Percentiles rank a stretch among this genome's conserved stretches.
Conservation (phyloP, 371 early-diverging fungal genomes). For the Conidiobolus incongruus region DNA sequence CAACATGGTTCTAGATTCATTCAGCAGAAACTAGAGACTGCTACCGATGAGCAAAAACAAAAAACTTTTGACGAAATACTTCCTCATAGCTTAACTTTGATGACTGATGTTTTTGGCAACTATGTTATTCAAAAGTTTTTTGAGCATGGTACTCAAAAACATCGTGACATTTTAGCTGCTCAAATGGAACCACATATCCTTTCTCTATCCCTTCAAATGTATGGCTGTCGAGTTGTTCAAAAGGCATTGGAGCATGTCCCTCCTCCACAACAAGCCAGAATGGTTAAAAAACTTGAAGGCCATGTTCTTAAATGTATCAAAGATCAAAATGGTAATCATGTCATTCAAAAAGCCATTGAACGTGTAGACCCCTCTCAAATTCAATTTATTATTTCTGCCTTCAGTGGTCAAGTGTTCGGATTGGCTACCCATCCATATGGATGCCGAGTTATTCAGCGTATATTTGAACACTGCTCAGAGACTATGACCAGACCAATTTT, state of each 20-base stretch:
- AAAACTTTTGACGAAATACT: constrained; percentile 92
- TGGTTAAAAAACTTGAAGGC: constrained; percentile 84
- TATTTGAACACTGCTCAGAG: constrained; percentile 97
- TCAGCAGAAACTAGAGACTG: constrained; percentile 94
- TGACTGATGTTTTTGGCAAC: constrained; percentile 99
- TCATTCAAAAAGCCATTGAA: constrained; percentile 99
- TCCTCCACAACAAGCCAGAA: constrained; percentile 64
- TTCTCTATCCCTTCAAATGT: constrained; percentile 93
- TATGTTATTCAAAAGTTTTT: constrained; percentile 99
- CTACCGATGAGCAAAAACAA: constrained; percentile 79
- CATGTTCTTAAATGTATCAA: constrained; percentile 93
- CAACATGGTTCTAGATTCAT: constrained; percentile 99
- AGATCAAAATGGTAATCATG: constrained; percentile 99
- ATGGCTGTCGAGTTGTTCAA: constrained; percentile 99
- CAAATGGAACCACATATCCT: constrained; percentile 91
- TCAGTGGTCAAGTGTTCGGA: constrained; percentile 87
- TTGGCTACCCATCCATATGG: constrained; percentile 99
- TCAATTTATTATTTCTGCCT: constrained; percentile 89
- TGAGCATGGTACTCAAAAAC: constrained; percentile 72
- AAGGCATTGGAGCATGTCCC: constrained; percentile 88
- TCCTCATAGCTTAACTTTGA: no score
- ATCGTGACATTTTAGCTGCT: constrained; percentile 65
- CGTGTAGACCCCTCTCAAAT: constrained; percentile 83
- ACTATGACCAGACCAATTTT: constrained; percentile 66
- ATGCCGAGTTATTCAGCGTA: constrained; percentile 98